Conservation (phyloP, 306 rosid species). For the Cucumis melo region DNA sequence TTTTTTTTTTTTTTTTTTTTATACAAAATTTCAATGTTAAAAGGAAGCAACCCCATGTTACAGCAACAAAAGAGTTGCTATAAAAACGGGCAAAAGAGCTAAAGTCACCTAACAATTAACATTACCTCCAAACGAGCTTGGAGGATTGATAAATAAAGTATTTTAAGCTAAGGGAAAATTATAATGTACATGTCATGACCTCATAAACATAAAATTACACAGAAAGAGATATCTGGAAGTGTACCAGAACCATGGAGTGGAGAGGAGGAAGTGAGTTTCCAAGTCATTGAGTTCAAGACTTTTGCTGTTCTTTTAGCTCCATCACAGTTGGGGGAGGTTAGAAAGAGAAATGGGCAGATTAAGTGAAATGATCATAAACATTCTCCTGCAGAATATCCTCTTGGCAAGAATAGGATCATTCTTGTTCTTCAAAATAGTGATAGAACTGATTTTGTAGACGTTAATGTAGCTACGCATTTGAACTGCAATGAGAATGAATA, state of each 20-base stretch:
- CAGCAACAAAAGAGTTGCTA: neutral
- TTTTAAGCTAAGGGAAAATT: neutral
- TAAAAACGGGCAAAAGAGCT: neutral
- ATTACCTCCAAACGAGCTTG: constrained; percentile 1
- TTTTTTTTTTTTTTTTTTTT: neutral
- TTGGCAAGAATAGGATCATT: neutral
- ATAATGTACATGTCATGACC: neutral
- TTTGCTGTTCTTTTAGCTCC: neutral
- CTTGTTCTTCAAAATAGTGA: constrained; percentile 37
- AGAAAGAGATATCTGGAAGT: neutral
- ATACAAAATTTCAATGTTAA: neutral
- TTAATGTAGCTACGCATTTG: constrained; percentile 48
- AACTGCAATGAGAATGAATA: constrained; percentile 36
- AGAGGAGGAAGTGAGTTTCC: neutral
- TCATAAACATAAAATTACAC: neutral
- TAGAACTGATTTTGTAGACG: constrained; percentile 30
- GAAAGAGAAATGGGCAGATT: constrained; percentile 2
- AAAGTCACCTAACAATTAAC: neutral
- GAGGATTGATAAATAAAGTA: neutral
- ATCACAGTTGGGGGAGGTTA: constrained; percentile 10
- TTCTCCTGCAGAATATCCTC: neutral
- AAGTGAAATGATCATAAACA: neutral
- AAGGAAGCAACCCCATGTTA: neutral
- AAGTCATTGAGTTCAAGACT: neutral
- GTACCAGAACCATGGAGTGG: neutral